These are phyloP conservation scores for Daldinia sp. DNA, from an alignment of 2,329 filamentous ascomycete genomes.

Conservation along the genomic window DNA sequence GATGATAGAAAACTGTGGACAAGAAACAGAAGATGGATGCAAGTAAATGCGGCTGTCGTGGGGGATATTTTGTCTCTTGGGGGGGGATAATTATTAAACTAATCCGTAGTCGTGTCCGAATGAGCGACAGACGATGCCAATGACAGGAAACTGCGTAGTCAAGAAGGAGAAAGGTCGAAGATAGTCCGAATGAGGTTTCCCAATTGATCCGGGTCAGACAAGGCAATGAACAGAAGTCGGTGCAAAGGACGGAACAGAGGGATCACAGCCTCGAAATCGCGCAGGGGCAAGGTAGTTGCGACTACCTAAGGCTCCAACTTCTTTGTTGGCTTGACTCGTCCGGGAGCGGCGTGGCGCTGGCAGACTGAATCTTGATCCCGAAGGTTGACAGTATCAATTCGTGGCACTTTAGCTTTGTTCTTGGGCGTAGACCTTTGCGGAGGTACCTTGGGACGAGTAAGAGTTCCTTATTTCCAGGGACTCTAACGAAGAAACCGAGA, in stretches of 20 bases:
- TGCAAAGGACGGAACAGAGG: constrained; percentile 23
- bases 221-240: constrained; percentile 26
- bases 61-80: constrained; percentile 25
- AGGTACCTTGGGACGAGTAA: constrained; percentile 24
- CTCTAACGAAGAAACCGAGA: constrained; percentile 28
- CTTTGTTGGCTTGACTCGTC: constrained; percentile 43
- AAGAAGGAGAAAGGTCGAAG: constrained; percentile 35
- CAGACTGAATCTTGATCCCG: constrained; percentile 26
- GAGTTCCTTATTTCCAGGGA: constrained; percentile 29
- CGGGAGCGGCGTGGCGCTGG: constrained; percentile 41
- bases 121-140: constrained; percentile 45
- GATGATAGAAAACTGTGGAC: constrained; percentile 48
- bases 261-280: constrained; percentile 32
- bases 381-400: constrained; percentile 38
- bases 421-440: constrained; percentile 6
- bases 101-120: constrained; percentile 45
- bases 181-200: constrained; percentile 27
- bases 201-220: constrained; percentile 28
- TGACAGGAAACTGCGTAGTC: constrained; percentile 38
- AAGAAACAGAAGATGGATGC: constrained; percentile 50
- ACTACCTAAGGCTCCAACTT: constrained; percentile 35
- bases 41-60: constrained; percentile 40
- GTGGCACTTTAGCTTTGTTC: constrained; percentile 43
- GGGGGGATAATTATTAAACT: constrained; percentile 48
- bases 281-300: constrained; percentile 30